phyloP scores from a whole-genome alignment of 805 yeast genomes.

The Scheffersomyces ergatensis region DNA sequence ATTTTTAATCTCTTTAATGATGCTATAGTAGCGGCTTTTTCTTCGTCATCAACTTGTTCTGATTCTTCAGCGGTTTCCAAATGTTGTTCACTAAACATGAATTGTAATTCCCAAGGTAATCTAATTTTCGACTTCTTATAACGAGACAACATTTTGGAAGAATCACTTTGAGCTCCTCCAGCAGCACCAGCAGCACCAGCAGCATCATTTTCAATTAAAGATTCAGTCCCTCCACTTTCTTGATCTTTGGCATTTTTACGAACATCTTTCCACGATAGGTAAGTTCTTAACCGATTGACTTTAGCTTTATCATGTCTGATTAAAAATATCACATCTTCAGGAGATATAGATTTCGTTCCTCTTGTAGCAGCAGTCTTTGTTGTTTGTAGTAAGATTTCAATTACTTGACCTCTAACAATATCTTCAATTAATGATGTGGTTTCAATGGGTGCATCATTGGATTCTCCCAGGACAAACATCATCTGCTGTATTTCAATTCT shows the following conservation, averaged over 20 bases:
- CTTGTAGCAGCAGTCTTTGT: constrained; percentile 73
- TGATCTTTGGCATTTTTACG: constrained; percentile 72
- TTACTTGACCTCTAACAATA: constrained; percentile 91
- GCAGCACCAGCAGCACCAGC: constrained; percentile 38
- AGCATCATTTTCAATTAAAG: constrained; percentile 50
- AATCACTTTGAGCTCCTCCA: constrained; percentile 34
- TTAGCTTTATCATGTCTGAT: constrained; percentile 93
- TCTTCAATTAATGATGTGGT: constrained; percentile 94
- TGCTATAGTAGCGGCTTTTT: constrained; percentile 82
- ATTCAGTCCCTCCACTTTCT: constrained; percentile 50
- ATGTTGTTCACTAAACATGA: constrained; percentile 91
- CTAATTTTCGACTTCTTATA: constrained; percentile 75
- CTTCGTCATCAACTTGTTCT: constrained; percentile 77
- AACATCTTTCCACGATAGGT: constrained; percentile 94
- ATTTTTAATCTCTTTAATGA: constrained; percentile 84
- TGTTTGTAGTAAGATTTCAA: constrained; percentile 76
- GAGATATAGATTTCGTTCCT: constrained; percentile 80
- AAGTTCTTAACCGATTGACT: constrained; percentile 86
- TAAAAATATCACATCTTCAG: constrained; percentile 90
- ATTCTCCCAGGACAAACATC: constrained; percentile 98
- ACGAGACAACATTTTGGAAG: constrained; percentile 43
- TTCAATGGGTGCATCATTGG: constrained; percentile 89
- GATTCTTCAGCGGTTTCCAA: constrained; percentile 62
- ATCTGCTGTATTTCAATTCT: constrained; percentile 91
- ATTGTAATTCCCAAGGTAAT: constrained; percentile 93